Percentiles rank a stretch among this genome's conserved stretches.
These are phyloP conservation scores for Mucor indicus DNA, from an alignment of 371 early-diverging fungal species.

Conservation along the genomic window DNA sequence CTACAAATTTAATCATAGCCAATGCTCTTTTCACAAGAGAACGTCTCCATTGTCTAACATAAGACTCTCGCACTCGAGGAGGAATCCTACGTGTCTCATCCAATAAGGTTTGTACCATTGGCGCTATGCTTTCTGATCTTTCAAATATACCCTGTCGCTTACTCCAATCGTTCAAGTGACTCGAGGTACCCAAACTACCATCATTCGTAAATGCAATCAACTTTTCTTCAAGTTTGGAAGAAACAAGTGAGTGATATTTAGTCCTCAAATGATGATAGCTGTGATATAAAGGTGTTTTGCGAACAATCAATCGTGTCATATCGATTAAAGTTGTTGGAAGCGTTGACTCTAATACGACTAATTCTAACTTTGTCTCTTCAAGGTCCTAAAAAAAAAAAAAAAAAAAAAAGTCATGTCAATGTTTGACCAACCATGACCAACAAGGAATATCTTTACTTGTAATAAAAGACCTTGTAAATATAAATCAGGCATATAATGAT, in stretches of 20 bases:
- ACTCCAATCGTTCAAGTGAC: constrained; percentile 29
- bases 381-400: constrained; percentile 16
- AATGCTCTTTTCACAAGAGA: constrained; percentile 42
- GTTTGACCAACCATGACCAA: neutral
- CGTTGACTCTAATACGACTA: constrained; percentile 48
- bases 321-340: constrained; percentile 58
- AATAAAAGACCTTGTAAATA: constrained; percentile 55
- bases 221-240: constrained; percentile 29
- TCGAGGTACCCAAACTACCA: neutral
- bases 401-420: no score
- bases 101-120: constrained; percentile 51
- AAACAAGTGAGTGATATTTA: constrained; percentile 28
- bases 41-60: constrained; percentile 56
- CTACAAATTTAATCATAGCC: constrained; percentile 50
- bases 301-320: constrained; percentile 43
- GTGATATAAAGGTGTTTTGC: constrained; percentile 51
- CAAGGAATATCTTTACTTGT: constrained; percentile 8
- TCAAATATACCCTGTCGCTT: constrained; percentile 36
- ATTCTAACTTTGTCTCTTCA: constrained; percentile 33
- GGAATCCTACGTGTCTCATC: constrained; percentile 48
- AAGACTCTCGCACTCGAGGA: constrained; percentile 49
- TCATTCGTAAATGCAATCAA: constrained; percentile 3
- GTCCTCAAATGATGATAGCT: constrained; percentile 31
- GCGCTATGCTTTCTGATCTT: constrained; percentile 42
- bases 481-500: constrained; percentile 54